Percentiles rank a stretch among this genome's conserved stretches.
Conservation (phyloP, 768 basidiomycete genomes). For the Russula virescens region DNA sequence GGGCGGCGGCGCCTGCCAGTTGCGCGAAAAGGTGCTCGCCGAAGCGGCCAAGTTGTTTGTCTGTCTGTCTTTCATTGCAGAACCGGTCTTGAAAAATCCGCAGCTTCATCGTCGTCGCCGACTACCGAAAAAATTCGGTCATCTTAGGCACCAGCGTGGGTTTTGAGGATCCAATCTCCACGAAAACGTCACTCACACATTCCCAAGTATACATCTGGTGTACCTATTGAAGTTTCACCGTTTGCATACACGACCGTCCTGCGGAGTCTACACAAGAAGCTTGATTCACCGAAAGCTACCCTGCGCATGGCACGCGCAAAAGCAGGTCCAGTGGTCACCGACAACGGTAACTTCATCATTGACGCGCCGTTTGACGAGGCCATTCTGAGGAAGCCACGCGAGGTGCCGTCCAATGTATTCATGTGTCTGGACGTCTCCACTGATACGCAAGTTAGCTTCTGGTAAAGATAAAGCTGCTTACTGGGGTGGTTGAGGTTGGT, state of each 20-base stretch:
- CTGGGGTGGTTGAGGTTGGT: constrained; percentile 98
- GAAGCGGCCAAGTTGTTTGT: constrained; percentile 86
- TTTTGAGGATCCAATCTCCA: constrained; percentile 17
- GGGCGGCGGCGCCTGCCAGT: constrained; percentile 93
- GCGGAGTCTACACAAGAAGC: constrained; percentile 49
- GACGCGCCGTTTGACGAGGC: constrained; percentile 85
- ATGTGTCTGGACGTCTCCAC: neutral
- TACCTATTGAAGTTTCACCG: constrained; percentile 95
- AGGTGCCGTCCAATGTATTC: constrained; percentile 54
- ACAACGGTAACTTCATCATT: constrained; percentile 97
- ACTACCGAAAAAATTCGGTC: constrained; percentile 89
- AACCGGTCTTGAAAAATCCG: neutral
- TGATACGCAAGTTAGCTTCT: constrained; percentile 49
- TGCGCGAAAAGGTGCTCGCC: constrained; percentile 95
- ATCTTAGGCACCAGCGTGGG: constrained; percentile 77
- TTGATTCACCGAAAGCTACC: constrained; percentile 65
- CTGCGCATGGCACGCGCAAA: constrained; percentile 91
- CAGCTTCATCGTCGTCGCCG: constrained; percentile 88
- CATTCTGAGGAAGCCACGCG: constrained; percentile 41
- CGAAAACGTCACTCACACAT: constrained; percentile 7
- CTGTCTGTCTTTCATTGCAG: neutral
- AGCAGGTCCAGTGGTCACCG: constrained; percentile 93
- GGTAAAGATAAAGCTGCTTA: constrained; percentile 82
- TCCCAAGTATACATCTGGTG: constrained; percentile 74
- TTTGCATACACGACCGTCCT: constrained; percentile 92